Conservation (phyloP, 768 basidiomycete genomes). For the Candolleomyces efflorescens region DNA sequence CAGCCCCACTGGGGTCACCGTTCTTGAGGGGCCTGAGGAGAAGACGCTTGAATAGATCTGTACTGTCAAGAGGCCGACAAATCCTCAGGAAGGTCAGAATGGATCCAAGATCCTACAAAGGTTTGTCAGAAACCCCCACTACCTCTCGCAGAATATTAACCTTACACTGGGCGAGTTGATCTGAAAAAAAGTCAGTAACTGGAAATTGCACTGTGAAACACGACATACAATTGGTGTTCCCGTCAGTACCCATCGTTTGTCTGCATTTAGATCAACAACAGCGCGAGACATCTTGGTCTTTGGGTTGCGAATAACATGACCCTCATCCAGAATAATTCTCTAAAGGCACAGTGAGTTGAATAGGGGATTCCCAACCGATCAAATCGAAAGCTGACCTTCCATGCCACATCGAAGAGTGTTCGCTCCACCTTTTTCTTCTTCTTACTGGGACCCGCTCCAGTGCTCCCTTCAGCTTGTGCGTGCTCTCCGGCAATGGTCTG, state of each 20-base stretch:
- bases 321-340: conserved; percentile 86
- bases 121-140: neutral
- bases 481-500: conserved; percentile 63
- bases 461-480: conserved; percentile 19
- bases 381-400: conserved; percentile 58
- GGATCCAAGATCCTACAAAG: conserved; percentile 77
- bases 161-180: conserved; percentile 74
- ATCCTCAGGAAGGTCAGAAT: conserved; percentile 79
- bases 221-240: conserved; percentile 85
- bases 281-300: conserved; percentile 81
- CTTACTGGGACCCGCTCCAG: conserved; percentile 31
- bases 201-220: neutral
- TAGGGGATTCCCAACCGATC: neutral
- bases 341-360: conserved; percentile 17
- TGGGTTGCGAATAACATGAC: conserved; percentile 82
- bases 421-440: conserved; percentile 62
- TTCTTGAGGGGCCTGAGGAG: conserved; percentile 74
- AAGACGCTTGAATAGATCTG: conserved; percentile 76
- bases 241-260: conserved; percentile 76
- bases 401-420: conserved; percentile 62
- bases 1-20: conserved; percentile 62
- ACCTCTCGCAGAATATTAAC: neutral
- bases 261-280: conserved; percentile 55
- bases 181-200: conserved; percentile 28
- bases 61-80: conserved; percentile 81